phyloP scores from a whole-genome alignment of 306 rosid species.

The Trifolium pratense region DNA sequence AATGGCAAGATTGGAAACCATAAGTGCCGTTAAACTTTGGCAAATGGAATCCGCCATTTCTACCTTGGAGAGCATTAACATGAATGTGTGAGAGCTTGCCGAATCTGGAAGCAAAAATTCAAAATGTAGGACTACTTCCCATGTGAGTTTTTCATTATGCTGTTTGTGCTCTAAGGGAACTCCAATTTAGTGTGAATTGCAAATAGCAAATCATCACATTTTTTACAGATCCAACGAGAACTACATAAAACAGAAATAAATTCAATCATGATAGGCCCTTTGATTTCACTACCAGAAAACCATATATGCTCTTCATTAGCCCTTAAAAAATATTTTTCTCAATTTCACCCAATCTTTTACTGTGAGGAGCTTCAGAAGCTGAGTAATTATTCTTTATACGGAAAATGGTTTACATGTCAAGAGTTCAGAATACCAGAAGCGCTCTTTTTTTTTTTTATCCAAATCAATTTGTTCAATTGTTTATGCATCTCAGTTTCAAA shows the following conservation, averaged over 20 bases:
- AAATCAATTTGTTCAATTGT: conserved; percentile 10
- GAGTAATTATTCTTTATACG: neutral
- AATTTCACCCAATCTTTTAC: conserved; percentile 9
- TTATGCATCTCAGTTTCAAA: conserved; percentile 27
- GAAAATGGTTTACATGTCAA: conserved; percentile 6
- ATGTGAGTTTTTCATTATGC: conserved; percentile 4
- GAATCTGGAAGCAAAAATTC: conserved; percentile 22
- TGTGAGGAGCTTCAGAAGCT: neutral
- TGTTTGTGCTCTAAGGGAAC: conserved; percentile 23
- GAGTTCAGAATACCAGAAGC: conserved; percentile 27
- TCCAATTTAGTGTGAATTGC: conserved; percentile 10
- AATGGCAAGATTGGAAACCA: conserved; percentile 15
- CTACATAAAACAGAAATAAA: neutral
- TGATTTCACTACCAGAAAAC: conserved; percentile 29
- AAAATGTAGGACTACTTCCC: conserved; percentile 24
- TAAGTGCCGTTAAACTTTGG: conserved; percentile 11
- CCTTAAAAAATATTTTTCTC: neutral
- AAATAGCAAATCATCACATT: conserved; percentile 7
- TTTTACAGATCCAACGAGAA: conserved; percentile 9
- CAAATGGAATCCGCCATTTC: conserved; percentile 20
- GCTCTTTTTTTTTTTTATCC: neutral
- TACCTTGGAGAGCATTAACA: conserved; percentile 7
- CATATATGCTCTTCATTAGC: conserved; percentile 6
- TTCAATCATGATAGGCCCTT: conserved; percentile 10
- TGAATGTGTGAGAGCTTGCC: conserved; percentile 22